Evolutionary conservation across 768 basidiomycete genomes (phyloP).

Genomic region (Panus rudis): DNA sequence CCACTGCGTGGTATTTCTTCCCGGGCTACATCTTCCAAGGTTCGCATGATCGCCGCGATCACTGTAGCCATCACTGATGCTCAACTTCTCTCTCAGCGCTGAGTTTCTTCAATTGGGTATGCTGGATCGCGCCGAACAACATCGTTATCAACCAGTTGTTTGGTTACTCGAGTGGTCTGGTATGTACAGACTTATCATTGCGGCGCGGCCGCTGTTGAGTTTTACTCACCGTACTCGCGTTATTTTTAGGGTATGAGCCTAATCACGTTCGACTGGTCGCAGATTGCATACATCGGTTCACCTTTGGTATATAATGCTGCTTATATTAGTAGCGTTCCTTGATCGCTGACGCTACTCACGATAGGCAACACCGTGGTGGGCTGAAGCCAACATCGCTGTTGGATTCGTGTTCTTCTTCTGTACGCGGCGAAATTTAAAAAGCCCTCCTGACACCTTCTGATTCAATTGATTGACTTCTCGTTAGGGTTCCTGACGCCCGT

Average conservation of each 20-base stretch:
- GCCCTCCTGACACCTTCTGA: constrained; percentile 4
- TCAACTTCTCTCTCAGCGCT: constrained; percentile 17
- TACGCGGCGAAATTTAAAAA: constrained; percentile 8
- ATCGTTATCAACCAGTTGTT: constrained; percentile 77
- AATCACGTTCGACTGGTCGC: constrained; percentile 71
- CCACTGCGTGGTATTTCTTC: constrained; percentile 45
- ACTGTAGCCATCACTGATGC: constrained; percentile 5
- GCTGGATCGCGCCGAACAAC: constrained; percentile 69
- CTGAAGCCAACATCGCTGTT: constrained; percentile 53
- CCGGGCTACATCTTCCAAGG: constrained; percentile 67
- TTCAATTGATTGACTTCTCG: not conserved
- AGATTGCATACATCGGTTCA: constrained; percentile 62
- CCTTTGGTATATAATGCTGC: constrained; percentile 37
- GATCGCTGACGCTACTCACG: not conserved
- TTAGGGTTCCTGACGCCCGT: constrained; percentile 32
- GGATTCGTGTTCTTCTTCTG: constrained; percentile 39
- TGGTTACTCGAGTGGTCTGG: constrained; percentile 65
- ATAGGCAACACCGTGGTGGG: constrained; percentile 54
- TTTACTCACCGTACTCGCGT: constrained; percentile 39
- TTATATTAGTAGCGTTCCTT: not conserved
- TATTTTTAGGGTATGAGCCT: constrained; percentile 41
- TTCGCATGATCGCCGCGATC: constrained; percentile 1
- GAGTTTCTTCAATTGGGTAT: constrained; percentile 38
- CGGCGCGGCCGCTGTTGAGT: too few species aligned
- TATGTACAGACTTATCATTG: too few species aligned